Evolutionary conservation across 176 grass and related monocot genomes (phyloP).

Genomic region (Oryza meridionalis): DNA sequence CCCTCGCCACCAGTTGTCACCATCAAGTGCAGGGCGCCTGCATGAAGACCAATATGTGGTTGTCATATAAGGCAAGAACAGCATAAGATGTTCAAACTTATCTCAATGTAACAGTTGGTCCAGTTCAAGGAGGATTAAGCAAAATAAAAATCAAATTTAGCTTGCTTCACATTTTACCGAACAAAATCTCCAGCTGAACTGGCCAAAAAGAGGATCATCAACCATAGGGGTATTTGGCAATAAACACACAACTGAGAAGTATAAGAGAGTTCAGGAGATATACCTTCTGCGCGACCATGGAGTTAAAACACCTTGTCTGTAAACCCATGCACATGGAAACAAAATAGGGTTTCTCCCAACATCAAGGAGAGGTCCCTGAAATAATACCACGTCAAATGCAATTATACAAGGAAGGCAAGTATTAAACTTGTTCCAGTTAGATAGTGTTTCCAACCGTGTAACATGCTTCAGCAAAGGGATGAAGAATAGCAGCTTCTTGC

Average conservation of each 20-base stretch:
- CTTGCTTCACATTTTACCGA: constrained; percentile 30
- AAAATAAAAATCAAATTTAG: constrained; percentile 29
- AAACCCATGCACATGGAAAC: constrained; percentile 97
- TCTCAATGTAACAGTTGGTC: constrained; percentile 6
- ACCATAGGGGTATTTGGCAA: neutral
- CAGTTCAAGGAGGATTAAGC: constrained; percentile 9
- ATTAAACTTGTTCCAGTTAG: constrained; percentile 29
- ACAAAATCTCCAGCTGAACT: constrained; percentile 20
- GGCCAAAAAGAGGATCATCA: constrained; percentile 5
- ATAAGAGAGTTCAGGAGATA: constrained; percentile 23
- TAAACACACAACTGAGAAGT: constrained; percentile 3
- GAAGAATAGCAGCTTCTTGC: constrained; percentile 72
- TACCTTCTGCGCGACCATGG: constrained; percentile 87
- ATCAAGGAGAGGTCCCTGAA: constrained; percentile 95
- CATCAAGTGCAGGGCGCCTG: constrained; percentile 93
- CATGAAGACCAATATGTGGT: constrained; percentile 28
- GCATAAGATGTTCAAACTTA: constrained; percentile 21
- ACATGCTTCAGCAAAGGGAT: constrained; percentile 92
- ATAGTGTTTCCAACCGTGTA: constrained; percentile 69
- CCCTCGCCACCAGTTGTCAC: constrained; percentile 98
- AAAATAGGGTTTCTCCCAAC: constrained; percentile 95
- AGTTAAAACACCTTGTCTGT: constrained; percentile 93
- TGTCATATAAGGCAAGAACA: constrained; percentile 29
- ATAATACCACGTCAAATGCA: constrained; percentile 38
- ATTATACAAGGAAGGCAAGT: constrained; percentile 27